These are phyloP conservation scores for Gomphus sp. DNA, from an alignment of 1,284 basidiomycete genomes.

Conservation along the genomic window DNA sequence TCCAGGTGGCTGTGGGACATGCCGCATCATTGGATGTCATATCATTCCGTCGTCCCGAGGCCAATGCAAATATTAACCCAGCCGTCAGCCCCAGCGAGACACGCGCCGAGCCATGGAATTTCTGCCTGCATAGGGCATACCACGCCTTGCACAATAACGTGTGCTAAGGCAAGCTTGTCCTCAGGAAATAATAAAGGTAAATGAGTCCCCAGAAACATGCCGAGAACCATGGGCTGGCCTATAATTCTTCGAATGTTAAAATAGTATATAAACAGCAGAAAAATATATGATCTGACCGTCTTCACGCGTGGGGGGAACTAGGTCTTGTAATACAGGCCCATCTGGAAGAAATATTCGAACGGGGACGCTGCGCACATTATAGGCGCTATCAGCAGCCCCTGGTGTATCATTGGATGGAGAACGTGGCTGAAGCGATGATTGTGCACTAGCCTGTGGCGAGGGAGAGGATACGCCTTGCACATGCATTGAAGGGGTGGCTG, in stretches of 20 bases:
- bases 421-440: slow-evolving; percentile 43
- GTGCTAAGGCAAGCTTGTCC: slow-evolving; percentile 33
- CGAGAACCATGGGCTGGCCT: slow-evolving; percentile 55
- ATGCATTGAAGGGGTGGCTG: slow-evolving; percentile 42
- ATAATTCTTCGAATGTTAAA: slow-evolving; percentile 5
- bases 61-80: slow-evolving; percentile 88
- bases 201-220: slow-evolving; percentile 49
- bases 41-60: slow-evolving; percentile 21
- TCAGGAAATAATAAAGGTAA: slow-evolving; percentile 58
- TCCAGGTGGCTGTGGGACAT: background rate
- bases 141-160: slow-evolving; percentile 84
- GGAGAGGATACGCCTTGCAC: slow-evolving; percentile 33
- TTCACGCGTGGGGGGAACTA: slow-evolving; percentile 70
- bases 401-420: slow-evolving; percentile 62
- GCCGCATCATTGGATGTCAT: background rate
- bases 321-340: slow-evolving; percentile 84
- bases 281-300: slow-evolving; percentile 40
- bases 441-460: slow-evolving; percentile 33
- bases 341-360: slow-evolving; percentile 87
- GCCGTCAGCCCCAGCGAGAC: slow-evolving; percentile 86
- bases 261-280: background rate
- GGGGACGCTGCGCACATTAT: slow-evolving; percentile 79
- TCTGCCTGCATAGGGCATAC: slow-evolving; percentile 78
- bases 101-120: slow-evolving; percentile 87
- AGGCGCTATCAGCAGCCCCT: slow-evolving; percentile 61